phyloP scores from a whole-genome alignment of 495 filamentous ascomycete species.

The Neurospora tetraspora region DNA sequence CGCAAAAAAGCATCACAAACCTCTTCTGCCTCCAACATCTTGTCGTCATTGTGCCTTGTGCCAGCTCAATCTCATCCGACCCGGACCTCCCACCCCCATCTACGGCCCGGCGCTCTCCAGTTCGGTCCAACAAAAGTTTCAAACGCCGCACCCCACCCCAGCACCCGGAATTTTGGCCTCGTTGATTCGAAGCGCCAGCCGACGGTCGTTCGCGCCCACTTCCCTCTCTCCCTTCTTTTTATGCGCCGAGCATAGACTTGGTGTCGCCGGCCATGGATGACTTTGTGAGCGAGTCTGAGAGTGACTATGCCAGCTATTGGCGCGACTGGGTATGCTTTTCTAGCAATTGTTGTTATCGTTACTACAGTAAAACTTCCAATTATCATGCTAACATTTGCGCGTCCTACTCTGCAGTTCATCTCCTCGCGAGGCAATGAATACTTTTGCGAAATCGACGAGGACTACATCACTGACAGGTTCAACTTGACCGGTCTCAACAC shows the following conservation, averaged over 20 bases:
- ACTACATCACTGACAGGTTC: conserved; percentile 96
- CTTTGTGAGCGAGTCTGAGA: conserved; percentile 94
- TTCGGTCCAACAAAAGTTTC: not conserved
- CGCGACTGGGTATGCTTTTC: conserved; percentile 83
- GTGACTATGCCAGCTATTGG: conserved; percentile 99
- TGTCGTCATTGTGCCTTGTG: not conserved
- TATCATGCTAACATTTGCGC: not conserved
- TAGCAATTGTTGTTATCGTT: conserved; percentile 3
- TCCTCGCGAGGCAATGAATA: conserved; percentile 97
- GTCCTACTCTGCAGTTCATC: conserved; percentile 60
- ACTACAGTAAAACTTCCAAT: not conserved
- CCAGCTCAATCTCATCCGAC: not conserved
- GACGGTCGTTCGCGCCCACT: not conserved
- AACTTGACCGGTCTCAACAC: conserved; percentile 96
- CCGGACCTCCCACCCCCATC: not conserved
- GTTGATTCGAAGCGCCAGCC: not conserved
- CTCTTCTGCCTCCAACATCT: not conserved
- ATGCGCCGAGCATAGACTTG: not conserved
- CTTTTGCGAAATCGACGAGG: conserved; percentile 99
- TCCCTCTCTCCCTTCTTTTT: not conserved
- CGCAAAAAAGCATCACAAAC: not conserved
- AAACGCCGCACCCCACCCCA: not conserved
- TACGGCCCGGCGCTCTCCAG: not conserved
- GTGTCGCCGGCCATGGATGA: conserved; percentile 61
- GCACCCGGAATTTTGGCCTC: not conserved